Percentiles rank a stretch among this genome's conserved stretches.
Conservation (phyloP, 1,139 yeast species). For the Yamadazyma diddensiae region DNA sequence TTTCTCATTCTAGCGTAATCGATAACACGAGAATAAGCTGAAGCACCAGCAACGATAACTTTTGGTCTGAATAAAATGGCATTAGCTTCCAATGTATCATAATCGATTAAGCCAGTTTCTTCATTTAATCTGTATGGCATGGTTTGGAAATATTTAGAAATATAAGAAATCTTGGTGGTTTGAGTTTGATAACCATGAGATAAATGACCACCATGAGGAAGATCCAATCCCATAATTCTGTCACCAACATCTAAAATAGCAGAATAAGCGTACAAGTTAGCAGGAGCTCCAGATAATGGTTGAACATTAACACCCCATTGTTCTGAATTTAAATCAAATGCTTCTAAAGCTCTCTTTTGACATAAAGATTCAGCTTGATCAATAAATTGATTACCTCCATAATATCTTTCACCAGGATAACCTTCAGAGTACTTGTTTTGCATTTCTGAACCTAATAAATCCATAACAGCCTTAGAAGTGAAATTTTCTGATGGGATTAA, state of each 20-base stretch:
- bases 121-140: slow-evolving; percentile 92
- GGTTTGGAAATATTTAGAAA: slow-evolving; percentile 92
- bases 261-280: slow-evolving; percentile 88
- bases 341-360: slow-evolving; percentile 87
- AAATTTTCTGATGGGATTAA: slow-evolving; percentile 94
- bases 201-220: slow-evolving; percentile 97
- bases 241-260: slow-evolving; percentile 91
- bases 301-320: slow-evolving; percentile 97
- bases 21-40: slow-evolving; percentile 89
- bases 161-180: slow-evolving; percentile 81
- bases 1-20: slow-evolving; percentile 87
- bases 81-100: slow-evolving; percentile 80
- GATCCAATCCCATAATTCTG: slow-evolving; percentile 92
- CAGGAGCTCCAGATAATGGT: slow-evolving; percentile 93
- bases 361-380: slow-evolving; percentile 88
- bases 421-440: slow-evolving; percentile 99
- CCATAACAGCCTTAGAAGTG: slow-evolving; percentile 93
- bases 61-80: slow-evolving; percentile 90
- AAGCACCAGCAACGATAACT: slow-evolving; percentile 93
- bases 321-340: slow-evolving; percentile 70
- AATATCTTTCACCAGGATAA: slow-evolving; percentile 95
- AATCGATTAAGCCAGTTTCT: slow-evolving; percentile 86
- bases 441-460: slow-evolving; percentile 92
- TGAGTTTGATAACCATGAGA: slow-evolving; percentile 95
- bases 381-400: slow-evolving; percentile 94